A percentile compares a stretch with the other conserved stretches of the same genome.
These are phyloP conservation scores for Fistulinella prunicolor DNA, from an alignment of 768 basidiomycete species.

Conservation along the genomic window DNA sequence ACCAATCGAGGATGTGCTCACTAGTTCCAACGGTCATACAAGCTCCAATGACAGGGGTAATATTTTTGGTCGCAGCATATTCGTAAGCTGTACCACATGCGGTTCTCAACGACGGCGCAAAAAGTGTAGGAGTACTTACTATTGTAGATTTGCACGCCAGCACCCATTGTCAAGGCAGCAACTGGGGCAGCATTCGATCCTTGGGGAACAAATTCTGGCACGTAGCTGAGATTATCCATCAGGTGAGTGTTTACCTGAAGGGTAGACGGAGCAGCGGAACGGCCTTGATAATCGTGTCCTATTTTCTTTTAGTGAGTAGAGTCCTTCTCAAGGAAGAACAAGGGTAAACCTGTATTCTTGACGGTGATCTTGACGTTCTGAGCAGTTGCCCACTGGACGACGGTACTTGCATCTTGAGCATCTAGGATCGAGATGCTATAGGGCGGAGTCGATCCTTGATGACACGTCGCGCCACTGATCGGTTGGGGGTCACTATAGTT, in stretches of 20 bases:
- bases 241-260: conserved; percentile 24
- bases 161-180: conserved; percentile 19
- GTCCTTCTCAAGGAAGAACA: neutral
- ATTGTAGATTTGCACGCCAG: conserved; percentile 13
- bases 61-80: conserved; percentile 10
- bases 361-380: conserved; percentile 20
- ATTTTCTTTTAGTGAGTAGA: neutral
- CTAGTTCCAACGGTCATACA: conserved; percentile 23
- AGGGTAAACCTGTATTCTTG: conserved; percentile 21
- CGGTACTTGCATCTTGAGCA: conserved; percentile 19
- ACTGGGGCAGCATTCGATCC: conserved; percentile 16
- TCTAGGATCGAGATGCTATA: conserved; percentile 17
- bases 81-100: conserved; percentile 13
- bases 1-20: neutral
- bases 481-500: conserved; percentile 19
- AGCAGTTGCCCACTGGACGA: conserved; percentile 20
- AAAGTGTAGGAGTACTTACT: conserved; percentile 3
- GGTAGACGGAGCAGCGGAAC: conserved; percentile 23
- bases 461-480: conserved; percentile 6
- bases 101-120: neutral
- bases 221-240: conserved; percentile 11
- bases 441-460: conserved; percentile 22
- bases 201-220: conserved; percentile 16
- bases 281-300: conserved; percentile 24
- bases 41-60: conserved; percentile 17